Evolutionary conservation across 2,329 filamentous ascomycete genomes (phyloP).

Genomic region (Trichoderma koningiopsis): DNA sequence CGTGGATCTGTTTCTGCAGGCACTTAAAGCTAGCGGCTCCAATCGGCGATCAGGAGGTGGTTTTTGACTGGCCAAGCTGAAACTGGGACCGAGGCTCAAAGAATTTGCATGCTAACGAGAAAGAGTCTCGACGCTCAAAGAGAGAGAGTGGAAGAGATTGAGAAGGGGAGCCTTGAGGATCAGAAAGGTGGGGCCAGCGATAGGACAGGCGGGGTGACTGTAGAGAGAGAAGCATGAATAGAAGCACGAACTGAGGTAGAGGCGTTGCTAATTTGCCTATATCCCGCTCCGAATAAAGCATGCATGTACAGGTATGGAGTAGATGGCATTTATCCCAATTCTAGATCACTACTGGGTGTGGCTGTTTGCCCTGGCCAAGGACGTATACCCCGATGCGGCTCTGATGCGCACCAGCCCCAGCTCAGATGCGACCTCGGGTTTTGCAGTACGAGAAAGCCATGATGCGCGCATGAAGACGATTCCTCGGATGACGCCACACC

Average conservation of each 20-base stretch:
- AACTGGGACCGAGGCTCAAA: constrained; percentile 1
- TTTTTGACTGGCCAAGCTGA: constrained; percentile 1
- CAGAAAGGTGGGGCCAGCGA: background rate
- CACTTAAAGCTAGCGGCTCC: constrained; percentile 21
- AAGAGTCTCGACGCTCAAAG: background rate
- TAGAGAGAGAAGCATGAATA: background rate
- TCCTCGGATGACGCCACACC: background rate
- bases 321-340: constrained; percentile 11
- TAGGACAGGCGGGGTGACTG: background rate
- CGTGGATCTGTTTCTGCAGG: constrained; percentile 22
- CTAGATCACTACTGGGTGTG: background rate
- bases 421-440: background rate
- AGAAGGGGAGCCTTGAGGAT: background rate
- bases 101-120: background rate
- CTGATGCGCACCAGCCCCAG: background rate
- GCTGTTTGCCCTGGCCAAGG: constrained; percentile 2
- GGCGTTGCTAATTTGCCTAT: background rate
- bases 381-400: constrained; percentile 11
- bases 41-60: constrained; percentile 15
- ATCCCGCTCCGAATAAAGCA: background rate
- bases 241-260: background rate
- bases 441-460: constrained; percentile 2
- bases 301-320: background rate
- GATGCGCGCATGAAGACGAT: background rate
- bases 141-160: background rate